Conservation (phyloP, 2,329 filamentous ascomycete species). For the Capronia coronata region DNA sequence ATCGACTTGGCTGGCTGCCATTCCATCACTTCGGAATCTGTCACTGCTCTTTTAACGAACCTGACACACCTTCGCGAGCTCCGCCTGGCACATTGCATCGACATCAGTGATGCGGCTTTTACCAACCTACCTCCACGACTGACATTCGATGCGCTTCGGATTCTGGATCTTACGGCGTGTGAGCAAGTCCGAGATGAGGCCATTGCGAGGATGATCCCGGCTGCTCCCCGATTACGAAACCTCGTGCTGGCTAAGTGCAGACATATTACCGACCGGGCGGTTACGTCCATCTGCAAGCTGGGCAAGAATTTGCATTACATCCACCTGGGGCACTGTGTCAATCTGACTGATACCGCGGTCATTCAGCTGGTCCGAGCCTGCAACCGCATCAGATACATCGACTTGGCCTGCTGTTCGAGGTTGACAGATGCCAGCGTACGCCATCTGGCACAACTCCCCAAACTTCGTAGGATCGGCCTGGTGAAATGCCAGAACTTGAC, state of each 20-base stretch:
- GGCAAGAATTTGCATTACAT: constrained; percentile 97
- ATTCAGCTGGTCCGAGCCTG: constrained; percentile 75
- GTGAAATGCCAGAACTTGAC: constrained; percentile 92
- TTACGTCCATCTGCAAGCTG: constrained; percentile 77
- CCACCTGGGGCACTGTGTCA: constrained; percentile 85
- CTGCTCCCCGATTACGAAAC: constrained; percentile 82
- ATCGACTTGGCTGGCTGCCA: constrained; percentile 88
- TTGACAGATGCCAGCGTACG: constrained; percentile 83
- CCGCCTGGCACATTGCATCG: constrained; percentile 74
- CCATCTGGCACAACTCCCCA: constrained; percentile 77
- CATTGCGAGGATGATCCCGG: constrained; percentile 78
- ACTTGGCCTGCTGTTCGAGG: constrained; percentile 87
- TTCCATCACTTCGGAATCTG: constrained; percentile 71
- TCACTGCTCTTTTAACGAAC: constrained; percentile 71
- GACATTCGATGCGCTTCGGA: constrained; percentile 79
- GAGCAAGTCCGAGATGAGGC: constrained; percentile 75
- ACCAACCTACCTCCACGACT: constrained; percentile 62
- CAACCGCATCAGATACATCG: constrained; percentile 94
- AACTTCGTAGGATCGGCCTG: constrained; percentile 86
- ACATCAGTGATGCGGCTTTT: constrained; percentile 85
- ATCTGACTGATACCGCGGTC: constrained; percentile 85
- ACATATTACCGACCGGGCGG: constrained; percentile 82
- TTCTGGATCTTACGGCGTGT: constrained; percentile 89
- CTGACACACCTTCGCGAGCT: constrained; percentile 83
- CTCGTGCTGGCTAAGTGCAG: constrained; percentile 91